Evolutionary conservation across 1,139 yeast species (phyloP), one percentile per base, ranked within the genome.

Genomic region (Saccharomycopsis crataegensis): DNA sequence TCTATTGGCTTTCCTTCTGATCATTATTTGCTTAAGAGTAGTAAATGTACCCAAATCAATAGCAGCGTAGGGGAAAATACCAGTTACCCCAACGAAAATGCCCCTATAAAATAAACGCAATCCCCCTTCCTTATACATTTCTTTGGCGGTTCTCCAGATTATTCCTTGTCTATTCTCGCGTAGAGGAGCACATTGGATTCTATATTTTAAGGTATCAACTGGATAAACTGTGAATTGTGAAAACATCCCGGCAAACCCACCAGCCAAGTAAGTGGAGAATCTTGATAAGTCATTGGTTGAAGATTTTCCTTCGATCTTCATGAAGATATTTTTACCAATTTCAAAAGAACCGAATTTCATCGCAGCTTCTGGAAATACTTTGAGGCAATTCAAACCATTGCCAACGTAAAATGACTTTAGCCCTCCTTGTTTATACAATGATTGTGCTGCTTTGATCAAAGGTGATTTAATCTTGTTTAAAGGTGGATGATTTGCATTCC

Each of bases 311-410:
- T 89, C 96, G 7, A 90, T 58, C 37, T 72, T 67, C n/a, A 96
- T 86, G 63, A 93, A 73, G 46, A 85, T 66, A 57, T 87, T 75
- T 64, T 93, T 93, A 0, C 93, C 83, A 6, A 91, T 79, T 67
- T 93, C 99, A 67, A 93, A 93, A 3, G 96, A 83, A 3, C 99
- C 98, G 69, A 93, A 93, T 66, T 93, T 93, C 81, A 93, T 93
- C 3, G 99, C 97, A 46, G 96, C 86, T 67, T 93, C 99, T 0
- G 99, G 99, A 65, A 93, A 89, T 36, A 93, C 97, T 65, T 93
- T 93, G 57, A 90, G 66, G n/a, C 87, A 91, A 66, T 93, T 93
- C 43, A 93, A 73, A 0, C 98, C 98, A 70, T 91, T 91, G 12
- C 98, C 99, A 8, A 91, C 96, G 66, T 93, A 93, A 65, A 93